Conservation (phyloP, 192 early-diverging fungal species). For the Dimargaris verticillata region DNA sequence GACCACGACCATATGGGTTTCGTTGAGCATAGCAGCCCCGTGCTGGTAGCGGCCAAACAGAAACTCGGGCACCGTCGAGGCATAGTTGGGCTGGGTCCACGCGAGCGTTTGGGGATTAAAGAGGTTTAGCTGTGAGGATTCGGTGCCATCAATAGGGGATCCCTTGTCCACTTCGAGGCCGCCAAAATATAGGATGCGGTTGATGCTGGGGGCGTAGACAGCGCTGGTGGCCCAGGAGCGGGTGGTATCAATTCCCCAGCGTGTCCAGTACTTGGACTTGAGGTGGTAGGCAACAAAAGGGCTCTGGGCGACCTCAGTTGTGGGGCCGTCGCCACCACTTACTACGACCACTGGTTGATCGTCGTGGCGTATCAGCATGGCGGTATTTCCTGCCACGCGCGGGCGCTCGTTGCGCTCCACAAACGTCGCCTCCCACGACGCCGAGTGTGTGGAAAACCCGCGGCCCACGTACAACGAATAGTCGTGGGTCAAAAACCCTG, state of each 20-base stretch:
- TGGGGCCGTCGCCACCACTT: conserved; percentile 18
- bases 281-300: conserved; percentile 4
- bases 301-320: conserved; percentile 8
- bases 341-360: conserved; percentile 22
- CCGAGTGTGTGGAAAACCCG: neutral
- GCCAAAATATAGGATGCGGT: conserved; percentile 4
- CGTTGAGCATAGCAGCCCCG: conserved; percentile 16
- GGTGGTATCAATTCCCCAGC: conserved; percentile 8
- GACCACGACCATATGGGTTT: conserved; percentile 24
- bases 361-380: conserved; percentile 14
- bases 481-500: neutral
- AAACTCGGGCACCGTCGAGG: conserved; percentile 16
- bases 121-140: neutral
- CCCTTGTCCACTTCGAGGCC: neutral
- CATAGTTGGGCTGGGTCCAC: neutral
- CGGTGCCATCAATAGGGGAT: neutral
- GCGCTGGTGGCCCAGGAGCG: conserved; percentile 2
- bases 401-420: conserved; percentile 4
- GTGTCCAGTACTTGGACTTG: conserved; percentile 1
- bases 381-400: conserved; percentile 18
- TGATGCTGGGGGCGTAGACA: conserved; percentile 3
- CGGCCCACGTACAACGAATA: conserved; percentile 7
- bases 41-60: conserved; percentile 22
- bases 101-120: conserved; percentile 5
- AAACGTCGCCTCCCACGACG: conserved; percentile 1